Evolutionary conservation across 108 stramenopile species (phyloP).

Genomic region (Cylindrotheca closterium): DNA sequence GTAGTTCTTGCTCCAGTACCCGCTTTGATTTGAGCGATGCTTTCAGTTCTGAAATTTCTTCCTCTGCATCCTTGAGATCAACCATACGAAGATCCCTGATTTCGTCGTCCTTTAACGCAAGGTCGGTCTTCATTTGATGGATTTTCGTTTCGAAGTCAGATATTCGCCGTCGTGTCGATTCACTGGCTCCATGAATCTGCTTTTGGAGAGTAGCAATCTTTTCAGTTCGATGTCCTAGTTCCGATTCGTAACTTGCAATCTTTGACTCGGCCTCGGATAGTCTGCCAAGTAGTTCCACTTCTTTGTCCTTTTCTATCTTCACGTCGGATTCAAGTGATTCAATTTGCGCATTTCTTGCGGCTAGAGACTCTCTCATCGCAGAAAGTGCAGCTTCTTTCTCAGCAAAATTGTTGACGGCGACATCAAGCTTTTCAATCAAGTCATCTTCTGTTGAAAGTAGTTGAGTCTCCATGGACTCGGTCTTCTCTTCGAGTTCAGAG

Average conservation of each 20-base stretch:
- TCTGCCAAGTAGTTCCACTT: background rate
- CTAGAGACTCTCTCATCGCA: slow-evolving; percentile 1
- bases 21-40: slow-evolving; percentile 8
- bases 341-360: slow-evolving; percentile 1
- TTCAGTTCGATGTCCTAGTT: slow-evolving; percentile 6
- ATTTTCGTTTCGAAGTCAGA: slow-evolving; percentile 8
- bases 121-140: slow-evolving; percentile 5
- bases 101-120: slow-evolving; percentile 31
- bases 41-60: slow-evolving; percentile 8
- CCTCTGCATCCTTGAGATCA: slow-evolving; percentile 31
- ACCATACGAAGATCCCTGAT: slow-evolving; percentile 25
- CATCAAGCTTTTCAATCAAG: slow-evolving; percentile 7
- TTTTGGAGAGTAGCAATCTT: background rate
- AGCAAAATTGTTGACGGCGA: background rate
- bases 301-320: background rate
- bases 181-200: background rate
- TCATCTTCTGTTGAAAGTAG: slow-evolving; percentile 5
- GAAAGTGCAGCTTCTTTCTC: slow-evolving; percentile 13
- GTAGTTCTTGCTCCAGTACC: background rate
- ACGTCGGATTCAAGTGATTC: background rate
- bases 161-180: slow-evolving; percentile 1
- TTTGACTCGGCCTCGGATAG: slow-evolving; percentile 3
- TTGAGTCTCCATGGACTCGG: slow-evolving; percentile 8
- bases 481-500: slow-evolving; percentile 4
- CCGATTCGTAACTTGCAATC: background rate